These are phyloP conservation scores for Naematelia encephala DNA, from an alignment of 768 basidiomycete species.

Conservation along the genomic window DNA sequence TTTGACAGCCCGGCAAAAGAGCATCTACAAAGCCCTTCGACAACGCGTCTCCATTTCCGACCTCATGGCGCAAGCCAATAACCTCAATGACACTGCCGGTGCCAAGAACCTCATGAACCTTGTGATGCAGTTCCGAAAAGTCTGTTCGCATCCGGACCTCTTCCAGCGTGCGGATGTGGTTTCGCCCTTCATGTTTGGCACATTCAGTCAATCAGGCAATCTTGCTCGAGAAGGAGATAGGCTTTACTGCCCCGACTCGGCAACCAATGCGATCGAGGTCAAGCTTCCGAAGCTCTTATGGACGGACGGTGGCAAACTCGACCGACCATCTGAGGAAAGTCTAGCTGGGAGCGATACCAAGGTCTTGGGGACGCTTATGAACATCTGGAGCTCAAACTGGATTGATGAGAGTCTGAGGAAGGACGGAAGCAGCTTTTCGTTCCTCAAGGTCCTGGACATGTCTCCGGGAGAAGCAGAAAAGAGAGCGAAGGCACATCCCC, in stretches of 20 bases:
- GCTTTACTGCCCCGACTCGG: constrained; percentile 76
- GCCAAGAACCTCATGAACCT: constrained; percentile 96
- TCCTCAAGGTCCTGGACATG: constrained; percentile 66
- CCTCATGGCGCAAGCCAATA: constrained; percentile 85
- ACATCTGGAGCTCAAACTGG: constrained; percentile 86
- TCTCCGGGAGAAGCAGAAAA: constrained; percentile 58
- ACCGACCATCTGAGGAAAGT: constrained; percentile 62
- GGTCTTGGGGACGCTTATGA: constrained; percentile 66
- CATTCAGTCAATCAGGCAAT: constrained; percentile 74
- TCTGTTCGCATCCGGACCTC: constrained; percentile 97
- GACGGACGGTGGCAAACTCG: constrained; percentile 68
- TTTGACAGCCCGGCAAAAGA: constrained; percentile 84
- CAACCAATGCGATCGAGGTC: constrained; percentile 79
- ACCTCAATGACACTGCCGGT: constrained; percentile 67
- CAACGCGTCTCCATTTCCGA: constrained; percentile 94
- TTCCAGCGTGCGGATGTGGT: constrained; percentile 96
- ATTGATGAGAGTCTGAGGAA: constrained; percentile 67
- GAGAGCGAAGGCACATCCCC: constrained; percentile 32
- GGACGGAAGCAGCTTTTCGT: constrained; percentile 68
- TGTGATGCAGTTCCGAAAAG: constrained; percentile 99
- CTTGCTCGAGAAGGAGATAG: constrained; percentile 85
- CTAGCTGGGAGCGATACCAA: constrained; percentile 57
- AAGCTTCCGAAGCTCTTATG: constrained; percentile 71
- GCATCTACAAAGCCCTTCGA: constrained; percentile 81
- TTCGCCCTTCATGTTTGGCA: constrained; percentile 84